Evolutionary conservation across 2,329 filamentous ascomycete genomes (phyloP).

Genomic region (Nemania abortiva): DNA sequence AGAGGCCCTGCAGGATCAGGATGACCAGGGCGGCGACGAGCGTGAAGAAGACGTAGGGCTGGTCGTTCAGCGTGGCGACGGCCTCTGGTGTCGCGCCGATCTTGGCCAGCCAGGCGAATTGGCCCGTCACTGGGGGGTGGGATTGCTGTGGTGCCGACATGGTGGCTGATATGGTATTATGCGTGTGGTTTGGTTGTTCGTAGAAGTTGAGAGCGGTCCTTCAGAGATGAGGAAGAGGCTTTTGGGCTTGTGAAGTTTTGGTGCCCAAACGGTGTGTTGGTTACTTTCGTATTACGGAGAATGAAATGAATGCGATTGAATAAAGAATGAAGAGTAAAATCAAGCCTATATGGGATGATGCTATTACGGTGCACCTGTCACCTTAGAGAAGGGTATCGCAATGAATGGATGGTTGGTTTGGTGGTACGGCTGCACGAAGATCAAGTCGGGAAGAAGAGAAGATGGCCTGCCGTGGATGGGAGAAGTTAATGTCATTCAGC

Average conservation of each 20-base stretch:
- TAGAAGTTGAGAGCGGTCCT: neutral
- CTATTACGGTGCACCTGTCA: constrained; percentile 43
- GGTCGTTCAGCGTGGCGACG: constrained; percentile 71
- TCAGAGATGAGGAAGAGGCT: neutral
- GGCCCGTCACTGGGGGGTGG: constrained; percentile 55
- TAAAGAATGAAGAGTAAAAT: constrained; percentile 10
- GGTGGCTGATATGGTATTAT: constrained; percentile 5
- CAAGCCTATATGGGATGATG: constrained; percentile 14
- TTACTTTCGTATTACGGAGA: constrained; percentile 4
- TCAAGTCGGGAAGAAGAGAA: constrained; percentile 32
- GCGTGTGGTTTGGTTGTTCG: neutral
- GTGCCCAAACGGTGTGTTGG: constrained; percentile 12
- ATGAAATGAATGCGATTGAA: neutral
- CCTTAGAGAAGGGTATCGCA: constrained; percentile 29
- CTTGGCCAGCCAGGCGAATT: constrained; percentile 68
- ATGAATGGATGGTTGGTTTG: constrained; percentile 8
- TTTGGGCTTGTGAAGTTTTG: neutral
- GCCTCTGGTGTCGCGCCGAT: constrained; percentile 70
- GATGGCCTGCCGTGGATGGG: constrained; percentile 4
- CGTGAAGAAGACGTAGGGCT: constrained; percentile 69
- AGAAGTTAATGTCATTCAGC: constrained; percentile 10
- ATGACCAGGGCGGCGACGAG: constrained; percentile 66
- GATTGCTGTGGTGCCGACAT: constrained; percentile 28
- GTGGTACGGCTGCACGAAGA: constrained; percentile 29
- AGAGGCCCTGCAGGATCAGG: constrained; percentile 59